Conservation (phyloP, 345 rosid species). For the Arabis alpina region DNA sequence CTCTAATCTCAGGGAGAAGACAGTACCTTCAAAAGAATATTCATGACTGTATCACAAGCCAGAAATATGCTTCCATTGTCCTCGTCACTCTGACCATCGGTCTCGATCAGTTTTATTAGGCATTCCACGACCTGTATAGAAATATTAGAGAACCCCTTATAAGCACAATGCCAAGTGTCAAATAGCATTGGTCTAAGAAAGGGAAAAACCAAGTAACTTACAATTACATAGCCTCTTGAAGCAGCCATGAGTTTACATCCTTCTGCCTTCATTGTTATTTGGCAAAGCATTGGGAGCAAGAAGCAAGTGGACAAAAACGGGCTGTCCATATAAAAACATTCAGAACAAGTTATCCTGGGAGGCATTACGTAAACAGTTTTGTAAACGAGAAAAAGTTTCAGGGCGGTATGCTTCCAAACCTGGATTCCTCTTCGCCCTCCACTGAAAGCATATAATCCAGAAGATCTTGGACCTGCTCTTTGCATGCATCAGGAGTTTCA, state of each 20-base stretch:
- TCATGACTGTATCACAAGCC: slow-evolving; percentile 89
- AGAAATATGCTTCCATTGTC: slow-evolving; percentile 58
- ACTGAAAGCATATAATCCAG: slow-evolving; percentile 75
- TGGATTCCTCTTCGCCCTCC: slow-evolving; percentile 86
- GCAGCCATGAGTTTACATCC: slow-evolving; percentile 68
- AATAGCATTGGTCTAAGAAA: neutral
- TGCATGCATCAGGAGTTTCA: slow-evolving; percentile 76
- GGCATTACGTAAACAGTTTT: slow-evolving; percentile 23
- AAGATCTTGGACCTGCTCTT: slow-evolving; percentile 72
- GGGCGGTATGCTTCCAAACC: slow-evolving; percentile 49
- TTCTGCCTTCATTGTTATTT: slow-evolving; percentile 69
- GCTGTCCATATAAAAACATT: slow-evolving; percentile 49
- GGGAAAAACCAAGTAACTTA: slow-evolving; percentile 48
- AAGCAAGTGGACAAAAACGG: slow-evolving; percentile 73
- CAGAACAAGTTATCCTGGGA: slow-evolving; percentile 34
- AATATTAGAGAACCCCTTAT: neutral
- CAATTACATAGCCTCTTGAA: slow-evolving; percentile 67
- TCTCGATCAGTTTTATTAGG: slow-evolving; percentile 61
- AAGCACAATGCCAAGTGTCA: slow-evolving; percentile 15
- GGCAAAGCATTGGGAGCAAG: slow-evolving; percentile 90
- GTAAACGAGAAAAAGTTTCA: slow-evolving; percentile 7
- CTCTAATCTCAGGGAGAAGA: slow-evolving; percentile 21
- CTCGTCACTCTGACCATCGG: slow-evolving; percentile 45
- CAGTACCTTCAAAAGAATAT: slow-evolving; percentile 79
- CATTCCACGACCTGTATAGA: slow-evolving; percentile 70